Conservation (phyloP, 345 rosid species). For the Brassica rapa region DNA sequence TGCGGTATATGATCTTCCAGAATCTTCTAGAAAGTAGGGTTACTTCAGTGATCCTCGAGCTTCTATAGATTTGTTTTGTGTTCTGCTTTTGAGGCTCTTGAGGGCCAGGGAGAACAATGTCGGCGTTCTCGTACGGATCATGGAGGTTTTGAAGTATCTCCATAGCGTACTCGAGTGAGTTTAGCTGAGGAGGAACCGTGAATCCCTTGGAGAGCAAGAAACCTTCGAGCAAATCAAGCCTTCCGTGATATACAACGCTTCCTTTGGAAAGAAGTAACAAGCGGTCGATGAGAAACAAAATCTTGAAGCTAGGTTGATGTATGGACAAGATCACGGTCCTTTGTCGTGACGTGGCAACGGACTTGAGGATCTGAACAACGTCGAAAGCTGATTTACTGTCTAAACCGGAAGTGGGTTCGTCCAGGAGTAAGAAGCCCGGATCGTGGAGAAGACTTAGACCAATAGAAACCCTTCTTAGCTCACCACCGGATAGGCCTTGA, state of each 20-base stretch:
- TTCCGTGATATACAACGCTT: slow-evolving; percentile 72
- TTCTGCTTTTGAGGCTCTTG: slow-evolving; percentile 11
- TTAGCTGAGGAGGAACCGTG: slow-evolving; percentile 88
- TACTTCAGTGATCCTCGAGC: slow-evolving; percentile 66
- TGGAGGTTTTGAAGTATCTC: slow-evolving; percentile 67
- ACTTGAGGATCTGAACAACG: slow-evolving; percentile 66
- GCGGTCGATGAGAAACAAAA: slow-evolving; percentile 63
- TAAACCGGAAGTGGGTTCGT: slow-evolving; percentile 90
- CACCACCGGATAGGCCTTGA: slow-evolving; percentile 76
- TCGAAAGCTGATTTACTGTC: slow-evolving; percentile 87
- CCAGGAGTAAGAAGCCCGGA: slow-evolving; percentile 78
- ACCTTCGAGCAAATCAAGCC: slow-evolving; percentile 50
- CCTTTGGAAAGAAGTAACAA: slow-evolving; percentile 76
- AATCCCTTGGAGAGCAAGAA: slow-evolving; percentile 64
- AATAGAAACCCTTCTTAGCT: slow-evolving; percentile 77
- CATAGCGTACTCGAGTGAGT: slow-evolving; percentile 86
- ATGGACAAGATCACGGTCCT: slow-evolving; percentile 79
- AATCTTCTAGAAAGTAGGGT: slow-evolving; percentile 53
- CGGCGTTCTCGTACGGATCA: slow-evolving; percentile 32
- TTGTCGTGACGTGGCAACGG: slow-evolving; percentile 59
- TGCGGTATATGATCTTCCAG: slow-evolving; percentile 85
- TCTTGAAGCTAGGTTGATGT: slow-evolving; percentile 95
- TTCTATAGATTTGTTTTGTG: slow-evolving; percentile 42
- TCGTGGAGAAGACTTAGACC: slow-evolving; percentile 87
- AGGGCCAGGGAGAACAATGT: slow-evolving; percentile 19